Conservation (phyloP, 441 rosid genomes). For the Pelargonium cotyledonis region DNA sequence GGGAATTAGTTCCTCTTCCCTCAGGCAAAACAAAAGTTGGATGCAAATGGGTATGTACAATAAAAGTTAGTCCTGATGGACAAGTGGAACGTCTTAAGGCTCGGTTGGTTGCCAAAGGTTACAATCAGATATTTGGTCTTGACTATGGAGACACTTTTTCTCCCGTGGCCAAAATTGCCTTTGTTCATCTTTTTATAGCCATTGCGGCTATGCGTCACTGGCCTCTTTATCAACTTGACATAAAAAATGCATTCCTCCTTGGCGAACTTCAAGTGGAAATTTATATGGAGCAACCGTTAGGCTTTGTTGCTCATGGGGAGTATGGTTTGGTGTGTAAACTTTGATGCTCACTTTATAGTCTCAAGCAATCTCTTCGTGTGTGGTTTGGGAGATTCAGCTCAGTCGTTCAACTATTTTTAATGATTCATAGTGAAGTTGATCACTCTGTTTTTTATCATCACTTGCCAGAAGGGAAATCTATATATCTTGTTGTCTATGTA, state of each 20-base stretch:
- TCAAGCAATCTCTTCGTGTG: too few species aligned
- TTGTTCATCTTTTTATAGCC: background rate
- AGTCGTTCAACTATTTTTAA: background rate
- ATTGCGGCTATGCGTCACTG: background rate
- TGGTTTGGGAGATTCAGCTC: background rate
- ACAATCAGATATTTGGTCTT: background rate
- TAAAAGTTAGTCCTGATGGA: too few species aligned
- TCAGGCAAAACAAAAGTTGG: too few species aligned
- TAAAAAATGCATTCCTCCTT: slow-evolving; percentile 12
- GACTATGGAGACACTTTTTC: slow-evolving; percentile 6
- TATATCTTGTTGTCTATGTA: too few species aligned
- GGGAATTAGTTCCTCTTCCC: too few species aligned
- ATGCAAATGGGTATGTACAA: too few species aligned
- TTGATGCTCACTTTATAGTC: too few species aligned
- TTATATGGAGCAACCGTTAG: background rate
- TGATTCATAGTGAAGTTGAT: background rate
- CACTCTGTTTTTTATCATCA: background rate
- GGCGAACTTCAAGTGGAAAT: background rate
- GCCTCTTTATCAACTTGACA: background rate
- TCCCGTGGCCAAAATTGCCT: slow-evolving; percentile 3
- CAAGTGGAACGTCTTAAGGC: too few species aligned
- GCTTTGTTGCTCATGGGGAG: too few species aligned
- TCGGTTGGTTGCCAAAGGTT: too few species aligned
- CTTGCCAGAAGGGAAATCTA: background rate
- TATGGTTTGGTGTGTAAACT: too few species aligned